Conservation (phyloP, 2,329 filamentous ascomycete species). For the Epichloe amarillans region DNA sequence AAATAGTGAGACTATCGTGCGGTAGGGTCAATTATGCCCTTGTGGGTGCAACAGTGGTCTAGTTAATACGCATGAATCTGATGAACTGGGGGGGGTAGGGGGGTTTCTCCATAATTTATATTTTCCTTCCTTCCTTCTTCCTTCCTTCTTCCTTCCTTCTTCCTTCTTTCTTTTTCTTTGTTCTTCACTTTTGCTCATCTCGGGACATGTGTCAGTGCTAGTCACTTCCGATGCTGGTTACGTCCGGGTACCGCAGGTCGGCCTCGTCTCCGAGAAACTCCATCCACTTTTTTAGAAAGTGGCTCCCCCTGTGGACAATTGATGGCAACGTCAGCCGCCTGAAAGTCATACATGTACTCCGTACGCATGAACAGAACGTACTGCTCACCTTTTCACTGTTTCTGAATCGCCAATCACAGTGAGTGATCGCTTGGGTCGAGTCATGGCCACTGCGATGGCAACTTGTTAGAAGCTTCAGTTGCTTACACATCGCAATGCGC, state of each 20-base stretch:
- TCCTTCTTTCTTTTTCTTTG: neutral
- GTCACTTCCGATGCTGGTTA: slow-evolving; percentile 23
- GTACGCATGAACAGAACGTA: no score
- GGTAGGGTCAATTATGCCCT: no score
- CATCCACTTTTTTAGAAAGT: slow-evolving; percentile 87
- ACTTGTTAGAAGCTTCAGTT: neutral
- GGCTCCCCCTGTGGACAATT: slow-evolving; percentile 54
- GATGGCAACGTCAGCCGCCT: neutral
- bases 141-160: neutral
- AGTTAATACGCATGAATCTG: neutral
- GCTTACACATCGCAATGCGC: neutral
- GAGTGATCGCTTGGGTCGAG: slow-evolving; percentile 77
- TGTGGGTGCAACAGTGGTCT: no score
- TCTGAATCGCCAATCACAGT: slow-evolving; percentile 90
- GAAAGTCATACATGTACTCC: neutral
- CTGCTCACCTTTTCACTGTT: slow-evolving; percentile 64
- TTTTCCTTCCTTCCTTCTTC: neutral
- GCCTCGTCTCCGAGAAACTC: slow-evolving; percentile 76
- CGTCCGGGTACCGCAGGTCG: slow-evolving; percentile 77
- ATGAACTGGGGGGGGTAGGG: neutral
- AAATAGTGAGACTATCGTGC: no score
- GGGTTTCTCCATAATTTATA: no score
- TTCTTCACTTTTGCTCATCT: neutral
- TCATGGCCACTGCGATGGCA: slow-evolving; percentile 81
- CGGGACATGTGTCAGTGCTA: slow-evolving; percentile 1